Base-by-base conservation (phyloP, 2,329 filamentous ascomycete genomes). In the Sporothrix globosa region DNA sequence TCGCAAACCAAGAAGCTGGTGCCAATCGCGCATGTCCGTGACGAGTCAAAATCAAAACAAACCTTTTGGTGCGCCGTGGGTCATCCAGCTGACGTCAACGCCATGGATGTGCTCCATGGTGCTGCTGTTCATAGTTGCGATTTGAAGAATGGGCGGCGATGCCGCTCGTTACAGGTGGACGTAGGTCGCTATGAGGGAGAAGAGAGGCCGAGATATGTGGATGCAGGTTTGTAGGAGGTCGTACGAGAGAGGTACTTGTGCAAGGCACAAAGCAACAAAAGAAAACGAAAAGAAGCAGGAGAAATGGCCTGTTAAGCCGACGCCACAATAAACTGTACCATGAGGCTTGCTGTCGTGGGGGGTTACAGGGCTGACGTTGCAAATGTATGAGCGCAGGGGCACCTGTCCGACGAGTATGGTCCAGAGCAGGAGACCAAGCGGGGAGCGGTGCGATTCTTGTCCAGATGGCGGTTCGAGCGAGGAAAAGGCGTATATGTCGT, bases 1-100 rank as follows among this genome's bases (percentile, higher is more conserved):
- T 21, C 44, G 24, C 17, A 65, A 13, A 1, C 2, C n/a, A 60
- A 11, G 1, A 24, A 13, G 48, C 27, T 2, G 13, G 11, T 14
- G 30, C 9, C 11, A 44, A 17, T 74, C 13, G 52, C 17, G 52
- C 39, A 34, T 14, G 6, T 24, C 13, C 9, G n/a, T 14, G 34
- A n/a, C 94, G 97, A 86, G 69, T 86, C 83, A 61, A 82, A 80
- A 30, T 86, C 83, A 61, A 82, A 80, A 81, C 86, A 81, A 85
- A 92, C 93, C 92, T 90, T 91, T 93, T 74, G 90, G 88, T 75
- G 90, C 88, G 78, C 92, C 91, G 81, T 96, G 91, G 75, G 86
- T 86, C 84, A 96, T 91, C 93, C 93, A 97, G 81, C 91, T 93
- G 77, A 96, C 92, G 81, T 97, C 93, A 77, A 96, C 87, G 75